Conservation (phyloP, 192 early-diverging fungal species). For the Entomortierella lignicola region DNA sequence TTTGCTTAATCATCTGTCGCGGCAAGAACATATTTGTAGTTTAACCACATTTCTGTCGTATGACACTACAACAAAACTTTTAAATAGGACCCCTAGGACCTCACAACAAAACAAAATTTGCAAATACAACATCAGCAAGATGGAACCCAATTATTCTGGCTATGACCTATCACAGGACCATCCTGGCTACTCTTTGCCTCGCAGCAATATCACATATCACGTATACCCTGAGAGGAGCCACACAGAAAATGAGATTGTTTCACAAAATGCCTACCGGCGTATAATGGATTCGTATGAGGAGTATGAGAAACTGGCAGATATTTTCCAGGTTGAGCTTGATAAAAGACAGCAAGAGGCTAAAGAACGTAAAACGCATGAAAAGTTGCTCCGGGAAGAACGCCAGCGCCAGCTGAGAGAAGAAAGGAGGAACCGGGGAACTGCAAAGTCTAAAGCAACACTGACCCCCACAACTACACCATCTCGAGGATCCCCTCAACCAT, state of each 20-base stretch:
- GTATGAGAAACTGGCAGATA: slow-evolving; percentile 31
- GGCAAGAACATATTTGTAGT: no score
- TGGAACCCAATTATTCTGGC: neutral
- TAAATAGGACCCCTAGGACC: no score
- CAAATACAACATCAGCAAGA: neutral
- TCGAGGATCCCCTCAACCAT: neutral
- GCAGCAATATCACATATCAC: slow-evolving; percentile 34
- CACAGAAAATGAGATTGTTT: slow-evolving; percentile 10
- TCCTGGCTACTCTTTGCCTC: slow-evolving; percentile 22
- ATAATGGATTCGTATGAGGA: slow-evolving; percentile 43
- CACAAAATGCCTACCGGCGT: slow-evolving; percentile 27
- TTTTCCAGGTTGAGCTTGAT: slow-evolving; percentile 42
- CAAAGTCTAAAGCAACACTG: slow-evolving; percentile 4
- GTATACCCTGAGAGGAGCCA: slow-evolving; percentile 3
- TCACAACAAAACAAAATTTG: no score
- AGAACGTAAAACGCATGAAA: slow-evolving; percentile 25
- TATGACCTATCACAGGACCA: slow-evolving; percentile 15
- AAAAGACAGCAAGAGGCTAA: slow-evolving; percentile 7
- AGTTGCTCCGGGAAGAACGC: slow-evolving; percentile 14
- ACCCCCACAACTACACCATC: neutral
- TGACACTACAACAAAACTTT: no score
- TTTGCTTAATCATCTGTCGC: no score
- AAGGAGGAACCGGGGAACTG: slow-evolving; percentile 1
- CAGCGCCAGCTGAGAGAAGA: slow-evolving; percentile 12
- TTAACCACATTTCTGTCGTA: no score